These are phyloP conservation scores for Eutrema yunnanense DNA, from an alignment of 345 rosid species.

Conservation along the genomic window DNA sequence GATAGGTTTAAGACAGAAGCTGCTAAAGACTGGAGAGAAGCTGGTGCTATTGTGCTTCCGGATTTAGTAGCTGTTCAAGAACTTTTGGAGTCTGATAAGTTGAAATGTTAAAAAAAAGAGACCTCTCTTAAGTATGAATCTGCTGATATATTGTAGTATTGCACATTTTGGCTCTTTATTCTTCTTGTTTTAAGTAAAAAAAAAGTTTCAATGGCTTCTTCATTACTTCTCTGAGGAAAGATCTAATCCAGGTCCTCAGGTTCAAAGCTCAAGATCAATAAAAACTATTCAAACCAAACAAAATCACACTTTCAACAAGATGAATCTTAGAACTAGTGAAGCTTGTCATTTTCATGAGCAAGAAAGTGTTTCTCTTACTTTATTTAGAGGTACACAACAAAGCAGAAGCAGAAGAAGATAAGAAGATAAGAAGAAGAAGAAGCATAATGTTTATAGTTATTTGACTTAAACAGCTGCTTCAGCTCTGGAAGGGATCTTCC, in stretches of 20 bases:
- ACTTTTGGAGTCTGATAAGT: conserved; percentile 45
- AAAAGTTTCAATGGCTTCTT: not conserved
- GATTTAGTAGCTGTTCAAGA: conserved; percentile 66
- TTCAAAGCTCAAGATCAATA: not conserved
- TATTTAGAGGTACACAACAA: not conserved
- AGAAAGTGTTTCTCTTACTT: not conserved
- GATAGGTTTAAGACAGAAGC: conserved; percentile 87
- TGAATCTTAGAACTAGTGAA: not conserved
- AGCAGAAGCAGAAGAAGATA: not conserved
- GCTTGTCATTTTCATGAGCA: not conserved
- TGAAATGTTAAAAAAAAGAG: conserved; percentile 19
- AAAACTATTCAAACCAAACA: not conserved
- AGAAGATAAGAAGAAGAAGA: not conserved
- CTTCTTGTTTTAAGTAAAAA: not conserved
- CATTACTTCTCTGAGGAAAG: not conserved
- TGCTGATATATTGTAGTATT: conserved; percentile 10
- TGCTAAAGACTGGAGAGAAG: conserved; percentile 71
- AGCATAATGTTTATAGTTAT: not conserved
- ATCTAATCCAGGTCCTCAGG: not conserved
- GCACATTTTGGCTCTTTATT: conserved; percentile 5
- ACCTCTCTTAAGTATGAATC: not conserved
- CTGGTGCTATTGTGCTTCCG: conserved; percentile 79
- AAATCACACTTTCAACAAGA: not conserved
- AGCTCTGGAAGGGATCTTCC: conserved; percentile 52
- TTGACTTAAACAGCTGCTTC: conserved; percentile 60